These are phyloP conservation scores for Solanum virginianum DNA, from an alignment of 257 asterid species.

Conservation along the genomic window DNA sequence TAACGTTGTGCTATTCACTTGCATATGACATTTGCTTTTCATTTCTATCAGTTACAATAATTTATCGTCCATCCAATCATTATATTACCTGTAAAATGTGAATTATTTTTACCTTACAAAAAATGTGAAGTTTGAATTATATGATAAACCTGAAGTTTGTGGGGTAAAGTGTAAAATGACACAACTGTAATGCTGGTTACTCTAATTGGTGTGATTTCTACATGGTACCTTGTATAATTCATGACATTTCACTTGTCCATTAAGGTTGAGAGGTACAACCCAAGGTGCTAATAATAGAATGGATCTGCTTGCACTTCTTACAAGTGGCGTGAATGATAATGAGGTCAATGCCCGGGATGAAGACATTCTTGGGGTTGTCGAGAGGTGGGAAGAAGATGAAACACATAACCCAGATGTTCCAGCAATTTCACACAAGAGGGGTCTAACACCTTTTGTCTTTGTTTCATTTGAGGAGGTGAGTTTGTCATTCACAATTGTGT, in stretches of 20 bases:
- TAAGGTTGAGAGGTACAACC: slow-evolving; percentile 78
- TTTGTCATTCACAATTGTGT: not conserved
- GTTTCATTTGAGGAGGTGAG: slow-evolving; percentile 89
- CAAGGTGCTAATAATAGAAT: slow-evolving; percentile 82
- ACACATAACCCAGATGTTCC: slow-evolving; percentile 90
- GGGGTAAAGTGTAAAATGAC: not conserved
- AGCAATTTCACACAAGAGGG: slow-evolving; percentile 77
- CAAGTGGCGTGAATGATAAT: slow-evolving; percentile 63
- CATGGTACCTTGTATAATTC: not conserved
- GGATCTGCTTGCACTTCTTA: slow-evolving; percentile 76
- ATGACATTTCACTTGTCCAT: not conserved
- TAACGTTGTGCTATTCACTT: not conserved
- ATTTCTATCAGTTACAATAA: not conserved
- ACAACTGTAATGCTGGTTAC: not conserved
- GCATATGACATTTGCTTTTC: not conserved
- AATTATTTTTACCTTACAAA: not conserved
- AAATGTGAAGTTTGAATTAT: not conserved
- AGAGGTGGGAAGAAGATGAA: slow-evolving; percentile 88
- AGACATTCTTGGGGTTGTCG: slow-evolving; percentile 81
- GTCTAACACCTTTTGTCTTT: slow-evolving; percentile 82
- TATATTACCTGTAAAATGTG: not conserved
- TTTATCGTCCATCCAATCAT: not conserved
- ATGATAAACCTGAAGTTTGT: not conserved
- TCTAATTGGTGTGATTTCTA: not conserved
- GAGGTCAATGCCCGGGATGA: slow-evolving; percentile 57